Conservation (phyloP, 257 asterid species). For the Linderniella brevidens region DNA sequence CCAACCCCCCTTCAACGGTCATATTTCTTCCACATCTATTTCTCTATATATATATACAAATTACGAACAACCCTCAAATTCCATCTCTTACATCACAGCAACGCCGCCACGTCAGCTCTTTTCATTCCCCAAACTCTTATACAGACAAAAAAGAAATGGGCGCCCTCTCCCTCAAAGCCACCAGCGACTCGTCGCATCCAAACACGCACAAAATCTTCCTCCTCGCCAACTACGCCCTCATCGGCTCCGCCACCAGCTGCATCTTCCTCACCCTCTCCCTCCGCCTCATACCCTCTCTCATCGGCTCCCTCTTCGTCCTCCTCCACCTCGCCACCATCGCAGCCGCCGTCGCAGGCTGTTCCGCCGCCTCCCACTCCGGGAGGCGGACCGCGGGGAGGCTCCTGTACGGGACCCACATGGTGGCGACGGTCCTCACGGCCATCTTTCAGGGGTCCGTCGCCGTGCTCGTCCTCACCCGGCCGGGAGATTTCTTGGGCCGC, state of each 20-base stretch:
- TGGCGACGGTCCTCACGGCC: slow-evolving; percentile 72
- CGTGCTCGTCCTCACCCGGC: slow-evolving; percentile 63
- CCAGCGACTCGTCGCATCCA: slow-evolving; percentile 12
- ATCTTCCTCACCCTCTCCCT: slow-evolving; percentile 65
- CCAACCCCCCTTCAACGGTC: too few relatives aligned
- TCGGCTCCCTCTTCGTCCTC: slow-evolving; percentile 46
- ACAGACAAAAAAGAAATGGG: not conserved
- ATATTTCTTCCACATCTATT: too few relatives aligned
- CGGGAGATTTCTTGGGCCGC: slow-evolving; percentile 51
- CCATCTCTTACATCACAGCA: too few relatives aligned
- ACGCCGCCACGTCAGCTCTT: too few relatives aligned
- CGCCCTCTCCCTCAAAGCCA: slow-evolving; percentile 12
- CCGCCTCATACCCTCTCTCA: slow-evolving; percentile 51
- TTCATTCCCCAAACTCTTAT: too few relatives aligned
- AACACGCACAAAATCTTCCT: slow-evolving; percentile 40
- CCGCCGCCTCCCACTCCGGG: slow-evolving; percentile 38
- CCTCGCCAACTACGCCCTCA: slow-evolving; percentile 33
- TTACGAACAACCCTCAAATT: too few relatives aligned
- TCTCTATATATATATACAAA: too few relatives aligned
- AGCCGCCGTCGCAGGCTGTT: slow-evolving; percentile 54
- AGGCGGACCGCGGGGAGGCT: slow-evolving; percentile 31
- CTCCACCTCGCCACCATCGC: slow-evolving; percentile 59
- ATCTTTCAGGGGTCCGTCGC: slow-evolving; percentile 85
- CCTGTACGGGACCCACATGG: slow-evolving; percentile 86
- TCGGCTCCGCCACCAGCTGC: slow-evolving; percentile 68